Percentiles rank a stretch among this genome's conserved stretches.
phyloP scores from a whole-genome alignment of 805 yeast species.

The Pachysolen tannophilus region DNA sequence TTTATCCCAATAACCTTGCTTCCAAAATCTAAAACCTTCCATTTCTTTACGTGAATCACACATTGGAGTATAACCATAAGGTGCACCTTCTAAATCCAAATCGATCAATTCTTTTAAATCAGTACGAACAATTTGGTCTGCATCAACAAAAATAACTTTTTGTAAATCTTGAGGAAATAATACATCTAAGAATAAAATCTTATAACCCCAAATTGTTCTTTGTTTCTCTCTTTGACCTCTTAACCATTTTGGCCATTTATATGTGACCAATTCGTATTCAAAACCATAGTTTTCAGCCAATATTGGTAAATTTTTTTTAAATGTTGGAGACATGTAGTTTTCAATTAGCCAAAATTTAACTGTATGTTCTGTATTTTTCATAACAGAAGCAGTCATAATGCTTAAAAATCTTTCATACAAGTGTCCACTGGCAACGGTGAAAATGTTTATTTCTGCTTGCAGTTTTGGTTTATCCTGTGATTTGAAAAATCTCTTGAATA shows the following conservation, averaged over 20 bases:
- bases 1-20: slow-evolving; percentile 81
- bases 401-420: slow-evolving; percentile 65
- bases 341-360: slow-evolving; percentile 86
- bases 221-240: slow-evolving; percentile 71
- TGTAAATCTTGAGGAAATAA: slow-evolving; percentile 73
- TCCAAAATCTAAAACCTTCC: slow-evolving; percentile 90
- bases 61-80: slow-evolving; percentile 86
- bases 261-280: slow-evolving; percentile 70
- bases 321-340: slow-evolving; percentile 66
- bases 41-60: slow-evolving; percentile 70
- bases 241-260: slow-evolving; percentile 92
- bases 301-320: slow-evolving; percentile 50
- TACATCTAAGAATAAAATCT: slow-evolving; percentile 79
- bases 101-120: slow-evolving; percentile 65
- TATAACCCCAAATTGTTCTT: slow-evolving; percentile 82
- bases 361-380: slow-evolving; percentile 51
- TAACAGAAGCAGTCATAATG: slow-evolving; percentile 77
- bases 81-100: slow-evolving; percentile 67
- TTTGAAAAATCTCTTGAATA: slow-evolving; percentile 4
- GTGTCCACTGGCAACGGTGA: slow-evolving; percentile 78
- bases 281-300: slow-evolving; percentile 54
- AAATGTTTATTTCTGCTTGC: slow-evolving; percentile 67
- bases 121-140: slow-evolving; percentile 73
- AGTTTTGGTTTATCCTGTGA: slow-evolving; percentile 7
- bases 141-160: slow-evolving; percentile 78